Evolutionary conservation across 2,329 filamentous ascomycete genomes (phyloP).

Genomic region (Arthrobotrys megalospora): DNA sequence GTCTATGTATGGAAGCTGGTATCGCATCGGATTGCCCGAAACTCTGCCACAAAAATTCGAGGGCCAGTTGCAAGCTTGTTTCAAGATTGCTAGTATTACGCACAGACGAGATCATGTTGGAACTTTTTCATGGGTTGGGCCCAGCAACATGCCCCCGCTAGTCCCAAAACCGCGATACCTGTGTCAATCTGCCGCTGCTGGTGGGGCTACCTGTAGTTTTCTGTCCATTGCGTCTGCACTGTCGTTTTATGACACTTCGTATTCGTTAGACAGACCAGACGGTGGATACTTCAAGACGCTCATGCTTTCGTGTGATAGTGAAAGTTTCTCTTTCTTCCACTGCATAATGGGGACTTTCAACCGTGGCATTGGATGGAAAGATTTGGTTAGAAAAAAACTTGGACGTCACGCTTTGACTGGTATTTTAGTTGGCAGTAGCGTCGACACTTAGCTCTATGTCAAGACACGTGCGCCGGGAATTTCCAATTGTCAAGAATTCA

Average conservation of each 20-base stretch:
- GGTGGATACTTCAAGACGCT: conserved; percentile 1
- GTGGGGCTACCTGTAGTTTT: conserved; percentile 21
- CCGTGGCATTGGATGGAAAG: not conserved
- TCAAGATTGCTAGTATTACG: conserved; percentile 27
- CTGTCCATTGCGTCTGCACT: conserved; percentile 11
- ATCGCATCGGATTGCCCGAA: conserved; percentile 18
- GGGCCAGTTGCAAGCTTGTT: conserved; percentile 18
- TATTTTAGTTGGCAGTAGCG: not conserved
- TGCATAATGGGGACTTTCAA: not conserved
- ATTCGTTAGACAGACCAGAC: conserved; percentile 4
- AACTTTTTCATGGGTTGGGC: conserved; percentile 10
- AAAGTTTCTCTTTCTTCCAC: not conserved
- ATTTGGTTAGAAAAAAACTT: too few species aligned
- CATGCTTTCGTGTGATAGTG: conserved; percentile 9
- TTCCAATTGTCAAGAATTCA: not conserved
- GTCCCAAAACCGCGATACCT: conserved; percentile 30
- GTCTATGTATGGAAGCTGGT: not conserved
- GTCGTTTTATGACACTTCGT: conserved; percentile 46
- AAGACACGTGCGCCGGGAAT: conserved; percentile 18
- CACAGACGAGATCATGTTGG: conserved; percentile 31
- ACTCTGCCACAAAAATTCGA: not conserved
- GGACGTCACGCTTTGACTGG: conserved; percentile 4
- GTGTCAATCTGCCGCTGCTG: conserved; percentile 54
- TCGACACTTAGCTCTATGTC: not conserved
- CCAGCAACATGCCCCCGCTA: conserved; percentile 15